Evolutionary conservation across 179 eudicot species (phyloP).

Genomic region (Heliamphora pulchella): DNA sequence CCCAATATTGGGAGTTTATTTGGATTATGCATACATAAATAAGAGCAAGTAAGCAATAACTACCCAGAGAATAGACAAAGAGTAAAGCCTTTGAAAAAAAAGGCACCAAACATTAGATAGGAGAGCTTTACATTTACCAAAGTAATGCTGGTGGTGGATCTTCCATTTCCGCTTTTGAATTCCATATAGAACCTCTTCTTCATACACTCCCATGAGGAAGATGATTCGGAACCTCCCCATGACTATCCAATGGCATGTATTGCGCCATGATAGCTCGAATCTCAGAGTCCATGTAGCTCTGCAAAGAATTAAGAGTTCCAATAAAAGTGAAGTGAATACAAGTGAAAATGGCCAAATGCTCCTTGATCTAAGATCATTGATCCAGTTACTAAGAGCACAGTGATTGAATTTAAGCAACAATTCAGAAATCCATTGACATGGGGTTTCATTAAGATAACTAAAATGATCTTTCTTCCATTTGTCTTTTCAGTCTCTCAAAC

Average conservation of each 20-base stretch:
- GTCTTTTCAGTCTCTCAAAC: neutral
- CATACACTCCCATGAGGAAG: conserved; percentile 34
- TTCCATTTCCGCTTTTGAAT: neutral
- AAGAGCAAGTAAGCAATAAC: neutral
- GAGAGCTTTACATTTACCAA: neutral
- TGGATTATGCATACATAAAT: neutral
- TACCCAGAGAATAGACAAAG: neutral
- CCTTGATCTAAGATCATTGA: neutral
- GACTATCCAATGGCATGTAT: conserved; percentile 88
- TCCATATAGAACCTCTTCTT: neutral
- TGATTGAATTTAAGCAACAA: neutral
- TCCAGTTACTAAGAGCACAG: neutral
- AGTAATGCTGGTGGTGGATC: neutral
- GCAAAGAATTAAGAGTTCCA: conserved; percentile 16
- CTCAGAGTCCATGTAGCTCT: conserved; percentile 92
- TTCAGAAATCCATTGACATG: neutral
- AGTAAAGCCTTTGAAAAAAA: neutral
- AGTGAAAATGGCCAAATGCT: neutral
- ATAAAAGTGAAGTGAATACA: neutral
- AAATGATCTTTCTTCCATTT: neutral
- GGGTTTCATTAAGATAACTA: neutral
- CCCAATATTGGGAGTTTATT: neutral
- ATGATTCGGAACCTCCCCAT: conserved; percentile 52
- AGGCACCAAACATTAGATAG: neutral
- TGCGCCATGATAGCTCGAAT: conserved; percentile 95